Base-by-base conservation (phyloP, 176 grass and related monocot genomes). In the Paspalum vaginatum region DNA sequence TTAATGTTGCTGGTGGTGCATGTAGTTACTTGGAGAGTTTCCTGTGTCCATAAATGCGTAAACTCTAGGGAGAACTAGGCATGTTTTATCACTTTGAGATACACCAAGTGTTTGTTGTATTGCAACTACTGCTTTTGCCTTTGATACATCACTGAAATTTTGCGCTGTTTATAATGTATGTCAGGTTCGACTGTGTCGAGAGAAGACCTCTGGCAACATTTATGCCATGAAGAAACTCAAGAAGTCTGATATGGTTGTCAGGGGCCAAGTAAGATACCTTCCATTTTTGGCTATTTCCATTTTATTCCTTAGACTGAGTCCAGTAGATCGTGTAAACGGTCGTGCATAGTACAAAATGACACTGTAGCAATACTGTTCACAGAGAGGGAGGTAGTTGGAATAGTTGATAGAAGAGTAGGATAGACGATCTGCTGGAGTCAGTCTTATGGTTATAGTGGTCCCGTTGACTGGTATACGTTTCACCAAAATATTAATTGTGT, bases 191-290 rank as follows among this genome's bases (percentile, higher is more conserved):
- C 77, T 98, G 27, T 98, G 96, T 74, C 85, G 92, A 72, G 96
- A 98, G 50, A 98, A 95, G 79, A 84, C 96, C 9, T 86, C 92
- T 15, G 75, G 88, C 60, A 98, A 98, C 89, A 95, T 98, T 76
- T 98, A 91, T 87, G 96, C 96, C 85, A 98, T 98, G 96, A 98
- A 98, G 88, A 98, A 98, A 70, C 82, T 98, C 53, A 98, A 95
- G 88, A 98, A 98, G 68, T 95, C 96, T 60, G 96, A 99, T 79
- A 99, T 99, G 96, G 90, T 99, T 85, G 88, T 87, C 78, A 91
- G 92, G 80, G 96, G 96, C 49, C 96, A 99, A 86, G 96, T 89
- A 93, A 95, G 88, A 74, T 85, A 63, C 58, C 62, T 60, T 18
- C 13, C 65, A 83, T 85, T 72, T 75, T 59, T 78, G 48, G 52